Evolutionary conservation across 495 filamentous ascomycete species (phyloP).

Genomic region (Neurospora sp.): DNA sequence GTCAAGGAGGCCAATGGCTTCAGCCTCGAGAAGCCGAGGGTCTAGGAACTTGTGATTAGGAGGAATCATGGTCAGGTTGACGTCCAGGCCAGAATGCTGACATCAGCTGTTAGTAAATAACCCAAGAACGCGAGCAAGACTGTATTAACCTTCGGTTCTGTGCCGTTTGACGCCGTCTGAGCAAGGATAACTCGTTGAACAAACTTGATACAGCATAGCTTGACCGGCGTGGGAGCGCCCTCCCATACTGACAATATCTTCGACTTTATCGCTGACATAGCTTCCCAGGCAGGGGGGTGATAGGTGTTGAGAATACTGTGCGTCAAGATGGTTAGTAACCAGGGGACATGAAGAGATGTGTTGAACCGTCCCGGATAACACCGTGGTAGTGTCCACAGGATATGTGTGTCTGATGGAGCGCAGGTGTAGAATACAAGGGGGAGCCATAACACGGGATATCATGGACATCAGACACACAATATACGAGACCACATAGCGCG

Average conservation of each 20-base stretch:
- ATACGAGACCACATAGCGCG: conserved; percentile 14
- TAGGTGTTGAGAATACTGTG: conserved; percentile 72
- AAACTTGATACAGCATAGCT: conserved; percentile 94
- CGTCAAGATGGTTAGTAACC: neutral
- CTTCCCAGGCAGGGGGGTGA: conserved; percentile 73
- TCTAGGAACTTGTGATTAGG: conserved; percentile 68
- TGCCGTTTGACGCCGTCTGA: conserved; percentile 73
- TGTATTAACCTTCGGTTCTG: conserved; percentile 69
- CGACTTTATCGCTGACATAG: conserved; percentile 79
- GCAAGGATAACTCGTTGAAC: conserved; percentile 84
- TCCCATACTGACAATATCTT: conserved; percentile 87
- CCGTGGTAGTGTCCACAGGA: neutral
- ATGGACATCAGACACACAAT: conserved; percentile 13
- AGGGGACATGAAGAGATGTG: neutral
- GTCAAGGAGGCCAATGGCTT: conserved; percentile 81
- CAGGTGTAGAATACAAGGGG: neutral
- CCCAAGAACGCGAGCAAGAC: conserved; percentile 4
- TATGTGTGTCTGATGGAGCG: neutral
- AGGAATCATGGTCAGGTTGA: conserved; percentile 77
- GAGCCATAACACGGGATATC: conserved; percentile 6
- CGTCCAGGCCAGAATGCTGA: conserved; percentile 77
- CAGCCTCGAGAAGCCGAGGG: conserved; percentile 74
- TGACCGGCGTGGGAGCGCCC: conserved; percentile 60
- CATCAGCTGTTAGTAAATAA: conserved; percentile 19
- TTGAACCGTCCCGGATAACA: neutral